A percentile compares a stretch with the other conserved stretches of the same genome.
Conservation (phyloP, 805 yeast genomes). For the Pichia exigua region DNA sequence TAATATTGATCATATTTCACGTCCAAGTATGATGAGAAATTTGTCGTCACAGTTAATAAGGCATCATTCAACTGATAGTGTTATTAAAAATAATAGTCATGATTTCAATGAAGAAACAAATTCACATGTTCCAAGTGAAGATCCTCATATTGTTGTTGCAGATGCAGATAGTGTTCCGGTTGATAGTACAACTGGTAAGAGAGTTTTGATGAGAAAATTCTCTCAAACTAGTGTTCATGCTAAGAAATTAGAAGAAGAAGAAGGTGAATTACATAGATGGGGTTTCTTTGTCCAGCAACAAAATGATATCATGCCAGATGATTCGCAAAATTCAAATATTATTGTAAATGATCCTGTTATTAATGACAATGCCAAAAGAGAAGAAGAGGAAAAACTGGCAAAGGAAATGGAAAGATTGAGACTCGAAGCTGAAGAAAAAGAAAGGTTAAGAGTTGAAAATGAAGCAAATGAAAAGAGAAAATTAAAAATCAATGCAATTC, state of each 20-base stretch:
- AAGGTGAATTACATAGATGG: conserved; percentile 86
- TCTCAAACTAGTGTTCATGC: conserved; percentile 64
- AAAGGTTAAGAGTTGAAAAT: conserved; percentile 5
- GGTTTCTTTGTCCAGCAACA: conserved; percentile 73
- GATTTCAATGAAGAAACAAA: conserved; percentile 13
- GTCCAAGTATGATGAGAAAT: conserved; percentile 23
- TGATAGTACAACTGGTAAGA: conserved; percentile 65
- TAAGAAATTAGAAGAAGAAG: conserved; percentile 77
- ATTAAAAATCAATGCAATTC: conserved; percentile 31
- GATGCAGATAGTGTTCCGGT: conserved; percentile 55
- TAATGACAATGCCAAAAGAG: background rate
- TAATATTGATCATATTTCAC: background rate
- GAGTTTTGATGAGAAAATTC: conserved; percentile 54
- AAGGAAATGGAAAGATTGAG: conserved; percentile 7
- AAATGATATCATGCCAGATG: conserved; percentile 25
- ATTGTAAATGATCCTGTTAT: conserved; percentile 1
- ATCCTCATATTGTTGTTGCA: conserved; percentile 67
- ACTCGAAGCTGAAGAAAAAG: conserved; percentile 5
- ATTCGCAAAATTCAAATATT: conserved; percentile 8
- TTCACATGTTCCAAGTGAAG: conserved; percentile 6
- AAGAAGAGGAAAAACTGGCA: background rate
- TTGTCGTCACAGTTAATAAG: conserved; percentile 30
- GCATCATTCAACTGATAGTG: conserved; percentile 43
- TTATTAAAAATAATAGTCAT: conserved; percentile 46
- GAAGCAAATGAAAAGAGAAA: conserved; percentile 7